These are phyloP conservation scores for Salix udensis DNA, from an alignment of 345 rosid species.

Conservation along the genomic window DNA sequence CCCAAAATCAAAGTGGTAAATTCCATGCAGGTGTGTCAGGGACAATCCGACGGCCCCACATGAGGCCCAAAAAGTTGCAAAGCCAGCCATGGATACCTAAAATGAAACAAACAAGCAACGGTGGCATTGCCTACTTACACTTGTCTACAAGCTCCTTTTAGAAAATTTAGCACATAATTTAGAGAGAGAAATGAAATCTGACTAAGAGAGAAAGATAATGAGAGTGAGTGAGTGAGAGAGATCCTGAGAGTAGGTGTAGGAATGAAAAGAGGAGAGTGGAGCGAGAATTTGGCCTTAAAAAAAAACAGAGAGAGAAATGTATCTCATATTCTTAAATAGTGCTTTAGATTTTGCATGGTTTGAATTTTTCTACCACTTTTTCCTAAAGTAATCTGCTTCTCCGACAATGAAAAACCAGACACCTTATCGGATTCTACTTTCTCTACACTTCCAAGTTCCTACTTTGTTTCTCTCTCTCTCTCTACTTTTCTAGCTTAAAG, in stretches of 20 bases:
- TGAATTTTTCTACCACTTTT: not conserved
- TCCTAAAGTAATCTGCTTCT: conserved; percentile 17
- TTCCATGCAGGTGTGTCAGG: conserved; percentile 16
- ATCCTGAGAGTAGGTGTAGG: conserved; percentile 31
- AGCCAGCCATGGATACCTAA: conserved; percentile 6
- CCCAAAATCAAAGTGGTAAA: not conserved
- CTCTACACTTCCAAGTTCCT: not conserved
- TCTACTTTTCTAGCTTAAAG: conserved; percentile 18
- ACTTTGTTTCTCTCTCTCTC: conserved; percentile 2
- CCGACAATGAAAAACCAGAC: conserved; percentile 42
- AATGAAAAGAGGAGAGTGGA: conserved; percentile 38
- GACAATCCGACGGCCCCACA: conserved; percentile 6
- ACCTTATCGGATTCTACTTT: conserved; percentile 15
- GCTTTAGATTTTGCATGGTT: conserved; percentile 27
- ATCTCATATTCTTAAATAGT: not conserved
- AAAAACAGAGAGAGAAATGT: conserved; percentile 9
- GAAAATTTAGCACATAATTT: not conserved
- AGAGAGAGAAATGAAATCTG: conserved; percentile 1
- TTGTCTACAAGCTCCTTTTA: conserved; percentile 14
- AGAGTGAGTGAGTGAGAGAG: conserved; percentile 13
- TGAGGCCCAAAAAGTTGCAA: conserved; percentile 5
- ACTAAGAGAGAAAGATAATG: not conserved
- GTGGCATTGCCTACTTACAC: not conserved
- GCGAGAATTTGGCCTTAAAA: conserved; percentile 42
- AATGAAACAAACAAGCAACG: not conserved